phyloP scores from a whole-genome alignment of 2,329 filamentous ascomycete species.

The Trichoderma sp. region DNA sequence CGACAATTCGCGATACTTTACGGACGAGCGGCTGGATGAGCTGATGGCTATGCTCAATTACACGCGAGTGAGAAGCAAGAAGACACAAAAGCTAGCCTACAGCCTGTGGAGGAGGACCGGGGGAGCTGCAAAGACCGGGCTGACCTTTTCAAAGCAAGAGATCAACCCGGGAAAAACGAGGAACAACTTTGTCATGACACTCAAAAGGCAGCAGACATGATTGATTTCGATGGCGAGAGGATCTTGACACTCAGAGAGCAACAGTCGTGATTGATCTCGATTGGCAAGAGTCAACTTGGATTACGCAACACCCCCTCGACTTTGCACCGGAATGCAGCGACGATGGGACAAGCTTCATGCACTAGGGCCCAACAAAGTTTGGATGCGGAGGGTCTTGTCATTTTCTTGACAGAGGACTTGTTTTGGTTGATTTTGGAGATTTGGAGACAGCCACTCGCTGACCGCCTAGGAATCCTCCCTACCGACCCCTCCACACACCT shows the following conservation, averaged over 20 bases:
- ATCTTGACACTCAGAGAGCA: constrained; percentile 51
- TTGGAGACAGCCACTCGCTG: constrained; percentile 20
- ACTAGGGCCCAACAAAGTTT: constrained; percentile 32
- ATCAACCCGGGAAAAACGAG: constrained; percentile 71
- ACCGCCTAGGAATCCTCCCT: constrained; percentile 19
- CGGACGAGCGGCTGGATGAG: constrained; percentile 64
- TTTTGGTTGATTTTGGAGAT: constrained; percentile 1
- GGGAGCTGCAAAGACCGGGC: constrained; percentile 24
- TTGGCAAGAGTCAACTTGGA: background rate
- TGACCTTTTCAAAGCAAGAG: constrained; percentile 64
- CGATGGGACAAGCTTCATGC: constrained; percentile 29
- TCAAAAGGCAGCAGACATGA: constrained; percentile 44
- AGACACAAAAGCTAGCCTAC: constrained; percentile 82
- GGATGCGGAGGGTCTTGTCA: constrained; percentile 8
- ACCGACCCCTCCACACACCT: constrained; percentile 4
- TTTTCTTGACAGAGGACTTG: background rate
- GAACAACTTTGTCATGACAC: constrained; percentile 88
- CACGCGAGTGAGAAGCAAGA: constrained; percentile 63
- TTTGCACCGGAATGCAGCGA: background rate
- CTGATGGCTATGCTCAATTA: constrained; percentile 84
- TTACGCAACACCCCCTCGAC: background rate
- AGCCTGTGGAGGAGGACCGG: constrained; percentile 71
- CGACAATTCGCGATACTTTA: constrained; percentile 86
- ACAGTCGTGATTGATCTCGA: background rate
- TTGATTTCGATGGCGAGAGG: background rate